Conservation (phyloP, 2,329 filamentous ascomycete species). For the Alternaria metachromatica region DNA sequence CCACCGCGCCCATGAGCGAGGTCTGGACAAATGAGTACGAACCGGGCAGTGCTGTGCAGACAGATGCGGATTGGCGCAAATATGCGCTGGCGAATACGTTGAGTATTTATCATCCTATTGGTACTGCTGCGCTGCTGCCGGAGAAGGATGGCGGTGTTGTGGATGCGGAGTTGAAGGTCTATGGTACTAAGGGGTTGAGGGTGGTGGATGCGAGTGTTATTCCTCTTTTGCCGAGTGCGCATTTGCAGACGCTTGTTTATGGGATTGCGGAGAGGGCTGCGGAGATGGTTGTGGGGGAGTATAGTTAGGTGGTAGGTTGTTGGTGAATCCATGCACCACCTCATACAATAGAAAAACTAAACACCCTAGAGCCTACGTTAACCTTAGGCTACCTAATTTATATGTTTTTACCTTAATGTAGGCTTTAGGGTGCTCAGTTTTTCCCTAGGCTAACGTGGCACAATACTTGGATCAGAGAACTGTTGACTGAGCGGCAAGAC, state of each 20-base stretch:
- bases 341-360: too few species aligned
- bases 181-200: constrained; percentile 29
- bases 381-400: too few species aligned
- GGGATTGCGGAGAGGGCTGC: constrained; percentile 39
- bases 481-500: neutral
- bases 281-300: constrained; percentile 22
- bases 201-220: constrained; percentile 42
- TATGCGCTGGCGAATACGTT: constrained; percentile 24
- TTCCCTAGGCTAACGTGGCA: too few species aligned
- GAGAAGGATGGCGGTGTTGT: constrained; percentile 36
- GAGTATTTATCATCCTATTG: constrained; percentile 44
- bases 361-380: too few species aligned
- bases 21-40: constrained; percentile 40
- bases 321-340: neutral
- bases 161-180: constrained; percentile 24
- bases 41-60: constrained; percentile 35
- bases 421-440: too few species aligned
- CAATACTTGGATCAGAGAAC: neutral
- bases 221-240: constrained; percentile 31
- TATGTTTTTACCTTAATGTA: too few species aligned
- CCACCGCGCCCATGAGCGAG: constrained; percentile 32
- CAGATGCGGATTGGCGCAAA: constrained; percentile 34
- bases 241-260: constrained; percentile 39
- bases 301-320: neutral
- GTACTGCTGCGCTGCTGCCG: constrained; percentile 43